These are phyloP conservation scores for Coemansia sp. DNA, from an alignment of 192 early-diverging fungal genomes.

Conservation along the genomic window DNA sequence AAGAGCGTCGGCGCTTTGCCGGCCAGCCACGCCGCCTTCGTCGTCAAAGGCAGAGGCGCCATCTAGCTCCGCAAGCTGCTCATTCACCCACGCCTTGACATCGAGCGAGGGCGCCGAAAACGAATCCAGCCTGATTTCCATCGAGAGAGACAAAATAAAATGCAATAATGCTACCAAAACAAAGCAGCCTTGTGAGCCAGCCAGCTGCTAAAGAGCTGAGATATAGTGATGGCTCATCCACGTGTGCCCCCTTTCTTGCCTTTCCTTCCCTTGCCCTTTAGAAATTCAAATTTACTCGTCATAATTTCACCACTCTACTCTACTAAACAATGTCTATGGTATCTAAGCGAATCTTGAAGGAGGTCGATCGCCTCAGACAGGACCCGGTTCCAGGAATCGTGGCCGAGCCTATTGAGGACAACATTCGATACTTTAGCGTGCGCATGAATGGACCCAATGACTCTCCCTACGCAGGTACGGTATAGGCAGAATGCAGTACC, in stretches of 20 bases:
- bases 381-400: conserved; percentile 95
- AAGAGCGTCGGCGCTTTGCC: conserved; percentile 10
- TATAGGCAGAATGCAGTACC: not conserved
- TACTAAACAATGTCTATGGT: conserved; percentile 25
- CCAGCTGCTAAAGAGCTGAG: too few relatives aligned
- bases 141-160: not conserved
- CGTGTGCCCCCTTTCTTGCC: not conserved
- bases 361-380: conserved; percentile 91
- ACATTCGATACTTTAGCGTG: conserved; percentile 97
- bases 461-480: conserved; percentile 94
- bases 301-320: too few relatives aligned
- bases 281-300: not conserved
- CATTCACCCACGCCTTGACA: conserved; percentile 47
- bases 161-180: not conserved
- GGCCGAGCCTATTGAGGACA: conserved; percentile 88
- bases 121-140: conserved; percentile 47
- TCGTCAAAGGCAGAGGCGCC: conserved; percentile 9
- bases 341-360: conserved; percentile 66
- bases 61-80: conserved; percentile 33
- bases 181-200: too few relatives aligned
- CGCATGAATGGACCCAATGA: conserved; percentile 85
- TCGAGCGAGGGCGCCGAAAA: conserved; percentile 38
- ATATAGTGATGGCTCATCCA: not conserved
- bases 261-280: not conserved
- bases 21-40: not conserved